These are phyloP conservation scores for Chrysoporthe puriensis DNA, from an alignment of 2,329 filamentous ascomycete species.

Conservation along the genomic window DNA sequence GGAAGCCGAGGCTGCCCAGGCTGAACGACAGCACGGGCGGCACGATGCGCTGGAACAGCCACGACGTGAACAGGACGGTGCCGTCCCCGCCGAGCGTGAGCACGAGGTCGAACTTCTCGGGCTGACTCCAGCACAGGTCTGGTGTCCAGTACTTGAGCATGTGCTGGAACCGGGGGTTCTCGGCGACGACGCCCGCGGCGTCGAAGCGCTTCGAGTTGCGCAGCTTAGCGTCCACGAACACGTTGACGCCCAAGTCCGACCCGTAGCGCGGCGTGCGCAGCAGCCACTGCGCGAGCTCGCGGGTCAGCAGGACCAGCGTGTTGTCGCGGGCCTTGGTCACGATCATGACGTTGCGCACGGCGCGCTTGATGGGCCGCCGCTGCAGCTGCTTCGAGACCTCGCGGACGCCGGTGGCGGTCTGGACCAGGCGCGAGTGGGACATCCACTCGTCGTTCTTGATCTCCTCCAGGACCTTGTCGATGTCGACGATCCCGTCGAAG, in stretches of 20 bases:
- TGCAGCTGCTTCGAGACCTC: conserved; percentile 96
- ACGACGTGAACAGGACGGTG: conserved; percentile 85
- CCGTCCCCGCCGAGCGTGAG: conserved; percentile 85
- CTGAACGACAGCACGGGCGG: conserved; percentile 85
- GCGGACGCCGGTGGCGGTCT: conserved; percentile 91
- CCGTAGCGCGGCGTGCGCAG: conserved; percentile 88
- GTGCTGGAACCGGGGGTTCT: conserved; percentile 74
- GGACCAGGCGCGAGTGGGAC: conserved; percentile 90
- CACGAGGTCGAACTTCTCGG: conserved; percentile 95
- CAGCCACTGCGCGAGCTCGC: conserved; percentile 86
- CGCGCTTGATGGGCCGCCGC: conserved; percentile 86
- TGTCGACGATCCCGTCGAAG: conserved; percentile 94
- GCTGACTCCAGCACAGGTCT: conserved; percentile 89
- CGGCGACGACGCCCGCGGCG: conserved; percentile 69
- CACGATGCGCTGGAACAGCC: conserved; percentile 89
- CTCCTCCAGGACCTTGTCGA: conserved; percentile 92
- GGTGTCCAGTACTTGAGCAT: conserved; percentile 98
- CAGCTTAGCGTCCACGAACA: conserved; percentile 97
- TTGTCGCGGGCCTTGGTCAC: conserved; percentile 98
- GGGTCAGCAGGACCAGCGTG: conserved; percentile 83
- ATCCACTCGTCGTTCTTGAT: conserved; percentile 87
- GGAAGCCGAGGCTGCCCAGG: conserved; percentile 82
- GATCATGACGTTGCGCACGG: conserved; percentile 95
- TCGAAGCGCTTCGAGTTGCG: conserved; percentile 87
- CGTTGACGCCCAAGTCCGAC: conserved; percentile 87